A percentile compares a stretch with the other conserved stretches of the same genome.
Evolutionary conservation across 73 alveolate species (phyloP).

Genomic region (Breviolum minutum): DNA sequence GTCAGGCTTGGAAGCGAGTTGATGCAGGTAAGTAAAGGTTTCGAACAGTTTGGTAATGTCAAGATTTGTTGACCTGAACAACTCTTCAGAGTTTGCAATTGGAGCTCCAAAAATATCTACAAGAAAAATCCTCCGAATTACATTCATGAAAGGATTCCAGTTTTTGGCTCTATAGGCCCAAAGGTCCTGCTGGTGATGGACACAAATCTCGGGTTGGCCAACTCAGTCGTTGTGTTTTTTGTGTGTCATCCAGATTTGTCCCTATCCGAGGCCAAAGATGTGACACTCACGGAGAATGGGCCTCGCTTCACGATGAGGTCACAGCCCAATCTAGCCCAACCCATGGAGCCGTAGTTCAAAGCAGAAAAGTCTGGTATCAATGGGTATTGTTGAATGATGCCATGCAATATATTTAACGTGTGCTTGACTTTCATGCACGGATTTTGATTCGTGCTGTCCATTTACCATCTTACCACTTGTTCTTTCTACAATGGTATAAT

Average conservation of each 20-base stretch:
- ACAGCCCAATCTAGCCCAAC: too few relatives aligned
- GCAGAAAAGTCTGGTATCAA: too few relatives aligned
- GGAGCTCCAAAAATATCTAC: too few relatives aligned
- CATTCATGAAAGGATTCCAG: too few relatives aligned
- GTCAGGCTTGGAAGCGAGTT: not conserved
- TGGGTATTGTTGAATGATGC: not conserved
- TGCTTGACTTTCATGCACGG: not conserved
- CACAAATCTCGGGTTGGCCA: conserved; percentile 28
- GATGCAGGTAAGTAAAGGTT: not conserved
- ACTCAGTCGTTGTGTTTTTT: not conserved
- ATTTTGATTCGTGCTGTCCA: too few relatives aligned
- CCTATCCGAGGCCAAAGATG: conserved; percentile 98
- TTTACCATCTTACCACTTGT: too few relatives aligned
- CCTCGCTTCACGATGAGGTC: conserved; percentile 99
- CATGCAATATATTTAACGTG: too few relatives aligned
- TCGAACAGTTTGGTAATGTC: not conserved
- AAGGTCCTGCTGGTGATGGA: conserved; percentile 73
- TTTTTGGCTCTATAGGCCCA: conserved; percentile 37
- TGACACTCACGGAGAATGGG: conserved; percentile 99
- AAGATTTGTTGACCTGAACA: not conserved
- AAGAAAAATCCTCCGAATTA: too few relatives aligned
- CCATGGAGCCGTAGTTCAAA: too few relatives aligned
- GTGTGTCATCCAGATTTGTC: not conserved
- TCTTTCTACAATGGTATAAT: not conserved
- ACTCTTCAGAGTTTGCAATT: too few relatives aligned